Evolutionary conservation across 164 flowering plant genomes (phyloP), one percentile per base, ranked within the genome.

Genomic region (Amborella trichopoda): DNA sequence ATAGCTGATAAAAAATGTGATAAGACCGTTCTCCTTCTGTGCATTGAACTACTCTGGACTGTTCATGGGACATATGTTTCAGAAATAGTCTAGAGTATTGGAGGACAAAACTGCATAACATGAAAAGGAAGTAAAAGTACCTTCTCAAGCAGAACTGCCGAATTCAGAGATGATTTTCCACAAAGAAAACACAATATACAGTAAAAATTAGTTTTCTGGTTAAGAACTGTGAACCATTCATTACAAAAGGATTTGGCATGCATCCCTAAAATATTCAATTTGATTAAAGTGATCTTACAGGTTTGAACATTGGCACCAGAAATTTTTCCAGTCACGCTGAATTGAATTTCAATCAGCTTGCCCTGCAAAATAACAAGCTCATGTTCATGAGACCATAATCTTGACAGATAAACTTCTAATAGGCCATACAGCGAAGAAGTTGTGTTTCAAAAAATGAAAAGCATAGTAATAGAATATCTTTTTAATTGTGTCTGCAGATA

Each of bases 11-110:
- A 66, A 91, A 91, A 62, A 86, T 80, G 62, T 91, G 98, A 59
- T 87, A 91, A 17, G 98, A 83, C 54, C 98, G 69, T 71, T 91
- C 98, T 41, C 94, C 95, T 48, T 81, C 87, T 9, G 79, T 67
- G 64, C 95, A 83, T 64, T 91, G 98, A 49, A 91, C 94, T 27
- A 93, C 99, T 69, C 99, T 76, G 44, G 96, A 93, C 96, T 93
- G 91, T 62, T 60, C 67, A 62, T 17, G 47, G 59, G 47, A 66
- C 22, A 57, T 39, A 58, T 9, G 19, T 34, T 43, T 24, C 39
- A 55, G 14, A 30, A 30, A 14, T 8, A 30, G 34, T 14, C 34
- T 8, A 30, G 34, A 8, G 9, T 14, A 30, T 8, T 8, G 14
- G 14, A 30, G 40, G 44, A 23, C 25, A 45, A 18, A 38, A 48